Base-by-base conservation (phyloP, 2,329 filamentous ascomycete species). In the Clarireedia homoeocarpa region DNA sequence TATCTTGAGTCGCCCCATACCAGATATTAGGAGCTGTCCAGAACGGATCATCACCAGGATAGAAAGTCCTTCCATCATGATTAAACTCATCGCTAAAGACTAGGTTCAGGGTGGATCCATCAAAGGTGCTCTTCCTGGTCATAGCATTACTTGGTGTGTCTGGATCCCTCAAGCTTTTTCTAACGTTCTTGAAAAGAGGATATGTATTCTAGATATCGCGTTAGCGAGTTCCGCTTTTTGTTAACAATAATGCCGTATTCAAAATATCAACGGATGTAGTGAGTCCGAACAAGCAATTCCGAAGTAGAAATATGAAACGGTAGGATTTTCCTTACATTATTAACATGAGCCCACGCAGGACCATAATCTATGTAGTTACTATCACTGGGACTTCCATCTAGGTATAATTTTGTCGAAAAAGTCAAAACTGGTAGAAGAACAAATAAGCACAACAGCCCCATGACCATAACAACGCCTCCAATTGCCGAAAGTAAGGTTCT, bases 11-110 rank as follows among this genome's bases (percentile, higher is more conserved):
- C 74, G 77, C 77, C 73, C 65, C 77, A 65, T 82, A 82, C 76
- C 79, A 80, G 48, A 80, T 69, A 60, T 81, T 72, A 14, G 74
- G 72, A 12, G 75, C 77, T 36, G 70, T 75, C 71, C 75, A 81
- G 64, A 75, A 82, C 1, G 78, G 77, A 61, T 81, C 79, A 59
- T 81, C 79, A n/a, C 77, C 78, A 30, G 74, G 71, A 59, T 80
- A 81, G 62, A 82, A 81, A 0, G 77, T 78, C 30, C 78, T 70
- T 53, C 77, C 76, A 40, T 74, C 66, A 7, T 72, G 68, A 58
- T 80, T 80, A 67, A 81, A 81, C 59, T 81, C 79, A 57, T 82
- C 79, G 57, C 77, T 80, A 63, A 81, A 81, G 0, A 81, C 77
- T 3, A 81, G 64, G 12, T 74, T 71, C 34, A 77, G 68, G 5